These are phyloP conservation scores for Aspergillus campestris DNA, from an alignment of 495 filamentous ascomycete genomes.

Conservation along the genomic window DNA sequence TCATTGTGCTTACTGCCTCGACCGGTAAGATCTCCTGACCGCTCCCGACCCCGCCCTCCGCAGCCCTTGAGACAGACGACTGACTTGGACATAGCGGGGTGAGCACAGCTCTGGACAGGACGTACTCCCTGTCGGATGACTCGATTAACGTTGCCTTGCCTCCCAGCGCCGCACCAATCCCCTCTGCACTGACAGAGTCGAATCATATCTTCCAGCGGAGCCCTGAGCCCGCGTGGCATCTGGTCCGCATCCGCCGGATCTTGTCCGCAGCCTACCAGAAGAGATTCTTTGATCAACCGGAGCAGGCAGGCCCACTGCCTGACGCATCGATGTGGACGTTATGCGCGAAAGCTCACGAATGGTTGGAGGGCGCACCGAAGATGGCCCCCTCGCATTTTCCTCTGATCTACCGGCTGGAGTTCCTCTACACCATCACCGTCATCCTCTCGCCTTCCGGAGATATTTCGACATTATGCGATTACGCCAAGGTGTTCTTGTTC, in stretches of 20 bases:
- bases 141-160: slow-evolving; percentile 64
- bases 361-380: slow-evolving; percentile 54
- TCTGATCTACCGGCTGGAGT: slow-evolving; percentile 68
- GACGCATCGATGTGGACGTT: slow-evolving; percentile 53
- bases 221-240: slow-evolving; percentile 45
- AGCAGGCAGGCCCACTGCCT: slow-evolving; percentile 48
- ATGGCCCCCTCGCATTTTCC: slow-evolving; percentile 49
- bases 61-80: background rate
- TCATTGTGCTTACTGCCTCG: slow-evolving; percentile 77
- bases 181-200: slow-evolving; percentile 22
- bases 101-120: slow-evolving; percentile 67
- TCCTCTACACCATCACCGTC: slow-evolving; percentile 77
- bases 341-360: slow-evolving; percentile 55
- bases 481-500: slow-evolving; percentile 69
- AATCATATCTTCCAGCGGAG: slow-evolving; percentile 40
- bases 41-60: background rate
- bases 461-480: slow-evolving; percentile 53
- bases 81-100: slow-evolving; percentile 50
- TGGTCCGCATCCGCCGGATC: slow-evolving; percentile 67
- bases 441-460: slow-evolving; percentile 66
- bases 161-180: slow-evolving; percentile 21
- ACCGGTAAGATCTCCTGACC: slow-evolving; percentile 49
- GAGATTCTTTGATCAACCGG: slow-evolving; percentile 62
- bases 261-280: slow-evolving; percentile 79
- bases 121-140: slow-evolving; percentile 87